These are phyloP conservation scores for Backusella australiensis DNA, from an alignment of 192 early-diverging fungal species.

Conservation along the genomic window DNA sequence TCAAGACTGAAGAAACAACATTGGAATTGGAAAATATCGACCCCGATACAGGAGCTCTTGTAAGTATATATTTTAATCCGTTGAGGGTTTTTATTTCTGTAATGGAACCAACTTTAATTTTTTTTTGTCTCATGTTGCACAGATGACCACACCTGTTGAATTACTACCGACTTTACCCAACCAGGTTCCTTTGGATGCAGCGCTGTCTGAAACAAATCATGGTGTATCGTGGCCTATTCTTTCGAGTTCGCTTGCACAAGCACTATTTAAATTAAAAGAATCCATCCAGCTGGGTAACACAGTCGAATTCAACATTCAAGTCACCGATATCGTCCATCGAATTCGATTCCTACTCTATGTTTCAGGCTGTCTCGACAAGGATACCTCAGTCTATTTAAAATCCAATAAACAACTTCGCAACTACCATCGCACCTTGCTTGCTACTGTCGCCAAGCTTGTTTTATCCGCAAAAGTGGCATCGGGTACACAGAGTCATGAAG, in stretches of 20 bases:
- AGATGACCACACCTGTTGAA: conserved; percentile 7
- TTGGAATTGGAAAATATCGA: conserved; percentile 56
- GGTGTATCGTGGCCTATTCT: conserved; percentile 47
- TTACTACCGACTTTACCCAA: neutral
- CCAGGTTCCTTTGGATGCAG: neutral
- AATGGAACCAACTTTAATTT: neutral
- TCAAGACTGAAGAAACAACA: conserved; percentile 55
- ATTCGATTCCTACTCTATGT: conserved; percentile 72
- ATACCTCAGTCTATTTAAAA: conserved; percentile 50
- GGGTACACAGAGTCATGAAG: conserved; percentile 72
- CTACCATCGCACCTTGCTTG: conserved; percentile 52
- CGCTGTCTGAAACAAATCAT: neutral
- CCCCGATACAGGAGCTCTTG: conserved; percentile 48
- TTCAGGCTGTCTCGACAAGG: conserved; percentile 52
- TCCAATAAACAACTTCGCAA: conserved; percentile 30
- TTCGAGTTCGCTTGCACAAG: conserved; percentile 41
- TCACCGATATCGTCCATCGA: conserved; percentile 59
- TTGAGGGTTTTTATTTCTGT: neutral
- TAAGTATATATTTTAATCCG: conserved; percentile 7
- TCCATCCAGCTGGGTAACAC: conserved; percentile 23
- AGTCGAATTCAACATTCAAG: conserved; percentile 8
- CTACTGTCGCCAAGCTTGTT: conserved; percentile 65
- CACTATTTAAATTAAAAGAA: conserved; percentile 53
- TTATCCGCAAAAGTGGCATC: conserved; percentile 66
- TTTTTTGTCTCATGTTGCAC: neutral